Percentiles rank a stretch among this genome's conserved stretches.
Conservation (phyloP, 2,329 filamentous ascomycete species). For the Thielaviopsis musarum region DNA sequence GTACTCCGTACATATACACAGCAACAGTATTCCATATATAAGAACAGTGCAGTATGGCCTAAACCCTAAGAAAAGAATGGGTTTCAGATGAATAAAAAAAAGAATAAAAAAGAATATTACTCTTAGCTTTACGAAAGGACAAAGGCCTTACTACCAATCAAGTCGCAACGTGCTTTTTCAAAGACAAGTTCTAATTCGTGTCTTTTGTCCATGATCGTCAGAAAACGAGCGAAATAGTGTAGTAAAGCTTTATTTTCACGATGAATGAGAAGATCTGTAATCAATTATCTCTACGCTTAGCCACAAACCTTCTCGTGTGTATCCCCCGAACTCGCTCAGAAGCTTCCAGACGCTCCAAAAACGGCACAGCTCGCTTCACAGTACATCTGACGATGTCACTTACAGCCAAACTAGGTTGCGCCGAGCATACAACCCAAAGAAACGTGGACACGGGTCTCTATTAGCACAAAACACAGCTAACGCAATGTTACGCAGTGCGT, state of each 20-base stretch:
- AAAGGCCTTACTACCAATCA: neutral
- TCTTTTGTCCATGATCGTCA: neutral
- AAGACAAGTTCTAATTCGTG: neutral
- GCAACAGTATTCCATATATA: too few species aligned
- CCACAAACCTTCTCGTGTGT: neutral
- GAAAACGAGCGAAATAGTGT: neutral
- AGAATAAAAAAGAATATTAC: too few species aligned
- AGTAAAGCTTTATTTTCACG: neutral
- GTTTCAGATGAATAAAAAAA: too few species aligned
- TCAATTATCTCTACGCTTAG: neutral
- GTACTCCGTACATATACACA: too few species aligned
- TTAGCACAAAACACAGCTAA: neutral
- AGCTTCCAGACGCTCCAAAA: neutral
- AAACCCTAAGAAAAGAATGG: too few species aligned
- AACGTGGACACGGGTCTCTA: neutral
- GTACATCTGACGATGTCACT: neutral
- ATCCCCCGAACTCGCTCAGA: neutral
- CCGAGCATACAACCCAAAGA: neutral
- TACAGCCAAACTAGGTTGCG: neutral
- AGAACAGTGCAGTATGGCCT: too few species aligned
- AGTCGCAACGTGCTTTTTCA: neutral
- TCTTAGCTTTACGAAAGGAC: too few species aligned
- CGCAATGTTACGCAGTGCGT: neutral
- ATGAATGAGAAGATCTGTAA: neutral
- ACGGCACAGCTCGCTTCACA: neutral